Percentiles rank a stretch among this genome's conserved stretches.
These are phyloP conservation scores for Coemansia sp. DNA, from an alignment of 192 early-diverging fungal species.

Conservation along the genomic window DNA sequence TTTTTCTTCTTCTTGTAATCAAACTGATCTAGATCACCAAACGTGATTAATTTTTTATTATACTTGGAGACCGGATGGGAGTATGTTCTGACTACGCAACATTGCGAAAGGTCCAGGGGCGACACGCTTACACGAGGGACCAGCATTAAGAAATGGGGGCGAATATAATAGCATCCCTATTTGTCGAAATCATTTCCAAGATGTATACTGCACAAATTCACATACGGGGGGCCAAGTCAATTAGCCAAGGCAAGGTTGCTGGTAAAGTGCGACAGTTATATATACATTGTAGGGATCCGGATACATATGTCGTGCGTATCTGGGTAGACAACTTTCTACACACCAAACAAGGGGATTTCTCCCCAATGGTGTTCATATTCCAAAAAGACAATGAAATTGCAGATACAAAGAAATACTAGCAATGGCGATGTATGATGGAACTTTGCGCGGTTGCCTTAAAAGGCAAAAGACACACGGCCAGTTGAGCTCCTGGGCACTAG, in stretches of 20 bases:
- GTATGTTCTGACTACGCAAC: neutral
- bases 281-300: neutral
- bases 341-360: neutral
- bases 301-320: neutral
- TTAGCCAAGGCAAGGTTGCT: neutral
- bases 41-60: neutral
- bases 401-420: neutral
- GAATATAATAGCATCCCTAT: neutral
- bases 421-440: neutral
- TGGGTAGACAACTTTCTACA: neutral
- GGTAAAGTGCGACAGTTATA: neutral
- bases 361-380: neutral
- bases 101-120: neutral
- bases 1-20: neutral
- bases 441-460: neutral
- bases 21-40: neutral
- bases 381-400: neutral
- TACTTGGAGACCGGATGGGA: neutral
- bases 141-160: neutral
- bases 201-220: neutral
- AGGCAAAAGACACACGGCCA: neutral
- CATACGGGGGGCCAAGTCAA: neutral
- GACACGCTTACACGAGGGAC: neutral
- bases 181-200: neutral
- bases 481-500: neutral